These are phyloP conservation scores for Botryosphaeria dothidea DNA, from an alignment of 2,329 filamentous ascomycete species.

Conservation along the genomic window DNA sequence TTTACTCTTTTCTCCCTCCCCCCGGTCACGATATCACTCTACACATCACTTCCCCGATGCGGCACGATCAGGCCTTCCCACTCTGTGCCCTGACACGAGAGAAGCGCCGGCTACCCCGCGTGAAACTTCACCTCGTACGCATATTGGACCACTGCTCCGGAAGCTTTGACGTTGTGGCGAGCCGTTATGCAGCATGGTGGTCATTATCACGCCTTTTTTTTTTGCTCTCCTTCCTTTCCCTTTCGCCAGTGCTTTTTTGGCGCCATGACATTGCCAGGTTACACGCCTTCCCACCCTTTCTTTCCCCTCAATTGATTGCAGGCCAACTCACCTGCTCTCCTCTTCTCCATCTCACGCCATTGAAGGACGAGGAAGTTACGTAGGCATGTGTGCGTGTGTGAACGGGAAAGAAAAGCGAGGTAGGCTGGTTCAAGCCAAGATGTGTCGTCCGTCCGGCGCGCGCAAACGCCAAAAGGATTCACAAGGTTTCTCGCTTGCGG, in stretches of 20 bases:
- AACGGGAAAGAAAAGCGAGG: not conserved
- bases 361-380: not conserved
- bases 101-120: conserved; percentile 38
- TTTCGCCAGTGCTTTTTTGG: not conserved
- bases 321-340: not conserved
- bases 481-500: no score
- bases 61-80: conserved; percentile 28
- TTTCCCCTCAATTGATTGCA: not conserved
- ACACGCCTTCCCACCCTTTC: no score
- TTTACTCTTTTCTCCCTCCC: conserved; percentile 23
- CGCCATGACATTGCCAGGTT: not conserved
- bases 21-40: conserved; percentile 31
- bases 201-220: conserved; percentile 26
- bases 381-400: no score
- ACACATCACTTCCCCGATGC: conserved; percentile 23
- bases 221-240: not conserved
- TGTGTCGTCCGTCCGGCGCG: no score
- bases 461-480: no score
- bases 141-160: conserved; percentile 23
- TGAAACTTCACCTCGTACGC: conserved; percentile 26
- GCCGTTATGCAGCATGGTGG: conserved; percentile 29
- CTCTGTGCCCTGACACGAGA: conserved; percentile 28
- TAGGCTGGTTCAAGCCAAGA: no score
- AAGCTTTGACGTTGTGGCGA: conserved; percentile 34
- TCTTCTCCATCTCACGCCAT: not conserved